phyloP scores from a whole-genome alignment of 1,284 basidiomycete species.

The Leccinum griseonigrum region DNA sequence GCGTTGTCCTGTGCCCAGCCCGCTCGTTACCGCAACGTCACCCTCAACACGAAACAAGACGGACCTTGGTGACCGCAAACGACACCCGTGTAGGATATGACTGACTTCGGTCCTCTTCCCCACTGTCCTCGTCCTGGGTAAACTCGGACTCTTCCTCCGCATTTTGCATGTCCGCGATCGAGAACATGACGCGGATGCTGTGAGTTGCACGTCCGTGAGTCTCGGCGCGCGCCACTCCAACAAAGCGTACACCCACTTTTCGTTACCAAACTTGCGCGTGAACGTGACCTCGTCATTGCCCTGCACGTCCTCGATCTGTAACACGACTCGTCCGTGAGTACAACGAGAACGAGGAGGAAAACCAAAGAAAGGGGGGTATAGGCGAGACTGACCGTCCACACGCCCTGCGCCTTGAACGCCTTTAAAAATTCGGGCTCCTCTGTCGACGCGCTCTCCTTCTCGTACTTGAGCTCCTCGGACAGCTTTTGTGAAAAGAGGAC shows the following conservation, averaged over 20 bases:
- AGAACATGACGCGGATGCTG: constrained; percentile 81
- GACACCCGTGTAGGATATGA: constrained; percentile 75
- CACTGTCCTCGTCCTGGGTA: constrained; percentile 36
- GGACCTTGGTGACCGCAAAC: constrained; percentile 82
- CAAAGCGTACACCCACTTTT: constrained; percentile 57
- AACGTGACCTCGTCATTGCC: constrained; percentile 86
- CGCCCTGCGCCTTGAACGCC: constrained; percentile 69
- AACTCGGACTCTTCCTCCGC: constrained; percentile 45
- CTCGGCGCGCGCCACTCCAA: neutral
- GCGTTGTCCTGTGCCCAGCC: constrained; percentile 35
- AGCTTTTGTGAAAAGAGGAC: constrained; percentile 73
- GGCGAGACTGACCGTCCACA: constrained; percentile 62
- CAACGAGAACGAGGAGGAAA: neutral
- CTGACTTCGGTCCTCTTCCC: constrained; percentile 40
- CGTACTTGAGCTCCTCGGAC: constrained; percentile 82
- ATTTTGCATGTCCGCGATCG: constrained; percentile 72
- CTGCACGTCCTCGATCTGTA: constrained; percentile 66
- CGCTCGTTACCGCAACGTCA: constrained; percentile 1
- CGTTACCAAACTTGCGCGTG: constrained; percentile 86
- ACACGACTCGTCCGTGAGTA: neutral
- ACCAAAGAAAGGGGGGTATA: neutral
- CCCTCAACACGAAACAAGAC: constrained; percentile 7
- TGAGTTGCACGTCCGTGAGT: neutral
- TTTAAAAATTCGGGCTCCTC: constrained; percentile 76
- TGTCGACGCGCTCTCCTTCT: constrained; percentile 58